Evolutionary conservation across 768 basidiomycete species (phyloP).

Genomic region (Suillus luteus): DNA sequence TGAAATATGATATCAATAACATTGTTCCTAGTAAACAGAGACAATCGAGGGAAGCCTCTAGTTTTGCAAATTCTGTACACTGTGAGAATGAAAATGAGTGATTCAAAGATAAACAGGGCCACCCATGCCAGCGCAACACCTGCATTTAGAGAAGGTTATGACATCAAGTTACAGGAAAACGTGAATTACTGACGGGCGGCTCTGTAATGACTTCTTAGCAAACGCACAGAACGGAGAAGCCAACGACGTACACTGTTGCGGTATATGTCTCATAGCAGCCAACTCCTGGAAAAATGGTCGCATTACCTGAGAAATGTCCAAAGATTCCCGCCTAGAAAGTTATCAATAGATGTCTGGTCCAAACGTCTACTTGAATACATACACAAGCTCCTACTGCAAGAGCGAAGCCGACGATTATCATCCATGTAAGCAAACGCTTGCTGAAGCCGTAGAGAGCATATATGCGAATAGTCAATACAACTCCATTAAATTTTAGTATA

Average conservation of each 20-base stretch:
- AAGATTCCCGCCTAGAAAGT: not conserved
- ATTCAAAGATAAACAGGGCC: not conserved
- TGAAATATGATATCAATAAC: not conserved
- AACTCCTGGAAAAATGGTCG: not conserved
- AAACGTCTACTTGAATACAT: not conserved
- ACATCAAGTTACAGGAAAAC: not conserved
- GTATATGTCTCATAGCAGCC: conserved; percentile 3
- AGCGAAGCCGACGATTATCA: not conserved
- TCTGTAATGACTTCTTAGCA: not conserved
- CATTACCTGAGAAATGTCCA: not conserved
- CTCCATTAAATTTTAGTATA: not conserved
- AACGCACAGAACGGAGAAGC: not conserved
- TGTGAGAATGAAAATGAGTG: not conserved
- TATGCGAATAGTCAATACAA: not conserved
- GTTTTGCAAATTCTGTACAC: not conserved
- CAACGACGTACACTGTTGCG: not conserved
- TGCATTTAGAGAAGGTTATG: not conserved
- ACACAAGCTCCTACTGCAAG: not conserved
- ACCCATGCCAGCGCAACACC: not conserved
- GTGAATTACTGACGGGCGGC: not conserved
- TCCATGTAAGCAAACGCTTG: not conserved
- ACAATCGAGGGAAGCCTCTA: not conserved
- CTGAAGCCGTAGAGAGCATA: not conserved
- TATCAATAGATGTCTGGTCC: not conserved
- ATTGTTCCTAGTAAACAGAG: not conserved